Conservation (phyloP, 768 basidiomycete genomes). For the Paxillus ammoniavirescens region DNA sequence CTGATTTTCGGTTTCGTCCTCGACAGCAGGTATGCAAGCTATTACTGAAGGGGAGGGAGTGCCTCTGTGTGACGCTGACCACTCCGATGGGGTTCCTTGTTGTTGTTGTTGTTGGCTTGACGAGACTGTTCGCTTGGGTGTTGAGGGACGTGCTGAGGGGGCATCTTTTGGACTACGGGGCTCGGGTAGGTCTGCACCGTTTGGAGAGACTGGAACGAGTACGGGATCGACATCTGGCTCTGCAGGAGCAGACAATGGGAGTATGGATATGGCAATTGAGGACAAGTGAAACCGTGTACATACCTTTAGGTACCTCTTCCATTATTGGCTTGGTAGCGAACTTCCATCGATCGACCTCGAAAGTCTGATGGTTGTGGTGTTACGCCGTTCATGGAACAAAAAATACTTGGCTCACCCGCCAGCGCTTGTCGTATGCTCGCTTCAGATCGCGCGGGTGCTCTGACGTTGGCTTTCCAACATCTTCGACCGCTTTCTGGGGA, state of each 20-base stretch:
- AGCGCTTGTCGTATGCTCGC: constrained; percentile 23
- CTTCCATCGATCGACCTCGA: constrained; percentile 14
- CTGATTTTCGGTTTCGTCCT: constrained; percentile 1
- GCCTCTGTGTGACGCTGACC: constrained; percentile 26
- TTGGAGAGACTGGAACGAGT: not conserved
- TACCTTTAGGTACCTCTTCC: constrained; percentile 9
- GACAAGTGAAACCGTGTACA: not conserved
- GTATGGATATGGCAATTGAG: not conserved
- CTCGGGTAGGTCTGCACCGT: not conserved
- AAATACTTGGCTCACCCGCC: constrained; percentile 17
- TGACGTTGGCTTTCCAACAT: constrained; percentile 3
- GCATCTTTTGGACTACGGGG: not conserved
- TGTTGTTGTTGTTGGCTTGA: constrained; percentile 1
- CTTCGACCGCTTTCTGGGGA: not conserved
- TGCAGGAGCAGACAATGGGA: not conserved
- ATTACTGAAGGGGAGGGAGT: constrained; percentile 10
- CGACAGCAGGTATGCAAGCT: not conserved
- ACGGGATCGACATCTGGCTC: constrained; percentile 1
- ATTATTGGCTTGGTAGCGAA: constrained; percentile 8
- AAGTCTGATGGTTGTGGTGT: constrained; percentile 10
- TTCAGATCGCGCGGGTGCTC: constrained; percentile 9
- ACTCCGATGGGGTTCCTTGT: constrained; percentile 31
- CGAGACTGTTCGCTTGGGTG: constrained; percentile 8
- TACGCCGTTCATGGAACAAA: not conserved
- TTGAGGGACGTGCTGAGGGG: not conserved